A percentile compares a stretch with the other conserved stretches of the same genome.
These are phyloP conservation scores for Lichtheimia hyalospora DNA, from an alignment of 371 early-diverging fungal genomes.

Conservation along the genomic window DNA sequence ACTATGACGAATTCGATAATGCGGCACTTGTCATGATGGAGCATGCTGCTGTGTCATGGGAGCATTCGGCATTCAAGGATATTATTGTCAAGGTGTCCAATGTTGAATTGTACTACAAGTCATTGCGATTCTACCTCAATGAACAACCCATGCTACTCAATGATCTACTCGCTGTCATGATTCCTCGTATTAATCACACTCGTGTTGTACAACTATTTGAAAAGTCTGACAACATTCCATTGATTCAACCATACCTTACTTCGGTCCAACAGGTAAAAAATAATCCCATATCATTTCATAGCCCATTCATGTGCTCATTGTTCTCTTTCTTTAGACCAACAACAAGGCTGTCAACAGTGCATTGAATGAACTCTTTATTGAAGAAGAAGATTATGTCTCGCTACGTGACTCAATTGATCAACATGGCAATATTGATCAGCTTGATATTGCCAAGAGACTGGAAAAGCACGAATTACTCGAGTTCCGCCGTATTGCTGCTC, in stretches of 20 bases:
- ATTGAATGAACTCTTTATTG: slow-evolving; percentile 93
- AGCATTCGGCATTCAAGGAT: slow-evolving; percentile 95
- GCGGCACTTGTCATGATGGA: slow-evolving; percentile 93
- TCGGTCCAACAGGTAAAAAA: slow-evolving; percentile 76
- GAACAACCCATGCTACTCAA: slow-evolving; percentile 92
- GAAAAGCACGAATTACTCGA: slow-evolving; percentile 95
- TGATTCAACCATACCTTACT: slow-evolving; percentile 92
- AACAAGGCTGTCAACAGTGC: slow-evolving; percentile 93
- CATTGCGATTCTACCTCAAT: slow-evolving; percentile 93
- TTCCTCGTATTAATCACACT: slow-evolving; percentile 92
- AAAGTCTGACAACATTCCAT: slow-evolving; percentile 93
- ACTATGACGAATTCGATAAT: slow-evolving; percentile 98
- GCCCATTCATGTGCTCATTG: too few relatives aligned
- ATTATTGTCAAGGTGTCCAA: slow-evolving; percentile 94
- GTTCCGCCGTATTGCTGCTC: slow-evolving; percentile 95
- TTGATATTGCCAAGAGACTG: slow-evolving; percentile 86
- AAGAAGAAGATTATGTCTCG: slow-evolving; percentile 93
- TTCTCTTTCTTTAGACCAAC: slow-evolving; percentile 50
- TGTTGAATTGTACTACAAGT: slow-evolving; percentile 95
- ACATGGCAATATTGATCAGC: slow-evolving; percentile 90
- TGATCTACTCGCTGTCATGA: slow-evolving; percentile 86
- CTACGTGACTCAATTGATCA: slow-evolving; percentile 90
- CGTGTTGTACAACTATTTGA: slow-evolving; percentile 95
- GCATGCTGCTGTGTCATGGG: slow-evolving; percentile 92
- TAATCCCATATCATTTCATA: background rate